Evolutionary conservation across 2,329 filamentous ascomycete species (phyloP).

Genomic region (Nakataea oryzae): DNA sequence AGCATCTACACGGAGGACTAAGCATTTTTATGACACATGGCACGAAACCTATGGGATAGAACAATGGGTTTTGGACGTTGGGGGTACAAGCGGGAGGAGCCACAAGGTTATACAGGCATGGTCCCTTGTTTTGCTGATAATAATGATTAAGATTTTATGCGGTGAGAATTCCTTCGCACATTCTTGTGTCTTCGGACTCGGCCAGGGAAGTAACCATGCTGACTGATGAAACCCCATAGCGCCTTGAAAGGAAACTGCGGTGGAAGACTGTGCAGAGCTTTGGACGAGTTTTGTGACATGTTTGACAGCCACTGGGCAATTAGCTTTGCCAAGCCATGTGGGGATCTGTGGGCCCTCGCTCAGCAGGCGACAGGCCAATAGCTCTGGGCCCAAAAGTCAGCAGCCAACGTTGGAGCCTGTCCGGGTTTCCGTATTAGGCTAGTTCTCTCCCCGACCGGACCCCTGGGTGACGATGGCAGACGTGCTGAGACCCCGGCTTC

Average conservation of each 20-base stretch:
- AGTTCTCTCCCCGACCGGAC: background rate
- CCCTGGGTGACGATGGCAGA: background rate
- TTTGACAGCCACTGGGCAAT: too few relatives aligned
- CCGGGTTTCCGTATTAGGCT: background rate
- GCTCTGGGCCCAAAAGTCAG: background rate
- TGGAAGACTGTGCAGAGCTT: too few relatives aligned
- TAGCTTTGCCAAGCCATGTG: background rate
- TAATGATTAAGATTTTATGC: background rate
- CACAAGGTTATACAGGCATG: background rate
- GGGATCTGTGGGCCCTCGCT: background rate
- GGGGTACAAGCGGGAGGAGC: background rate
- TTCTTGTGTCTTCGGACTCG: background rate
- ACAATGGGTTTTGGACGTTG: background rate
- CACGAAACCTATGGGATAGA: background rate
- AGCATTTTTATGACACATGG: background rate
- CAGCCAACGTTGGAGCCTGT: background rate
- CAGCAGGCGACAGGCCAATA: background rate
- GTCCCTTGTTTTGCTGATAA: background rate
- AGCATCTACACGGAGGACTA: background rate
- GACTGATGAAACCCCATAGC: too few relatives aligned
- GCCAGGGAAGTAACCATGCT: too few relatives aligned
- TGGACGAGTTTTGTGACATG: too few relatives aligned
- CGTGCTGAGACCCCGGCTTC: background rate
- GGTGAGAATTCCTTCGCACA: background rate
- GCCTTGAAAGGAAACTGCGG: too few relatives aligned